A percentile compares a stretch with the other conserved stretches of the same genome.
These are phyloP conservation scores for Mrakia frigida DNA, from an alignment of 768 basidiomycete species.

Conservation along the genomic window DNA sequence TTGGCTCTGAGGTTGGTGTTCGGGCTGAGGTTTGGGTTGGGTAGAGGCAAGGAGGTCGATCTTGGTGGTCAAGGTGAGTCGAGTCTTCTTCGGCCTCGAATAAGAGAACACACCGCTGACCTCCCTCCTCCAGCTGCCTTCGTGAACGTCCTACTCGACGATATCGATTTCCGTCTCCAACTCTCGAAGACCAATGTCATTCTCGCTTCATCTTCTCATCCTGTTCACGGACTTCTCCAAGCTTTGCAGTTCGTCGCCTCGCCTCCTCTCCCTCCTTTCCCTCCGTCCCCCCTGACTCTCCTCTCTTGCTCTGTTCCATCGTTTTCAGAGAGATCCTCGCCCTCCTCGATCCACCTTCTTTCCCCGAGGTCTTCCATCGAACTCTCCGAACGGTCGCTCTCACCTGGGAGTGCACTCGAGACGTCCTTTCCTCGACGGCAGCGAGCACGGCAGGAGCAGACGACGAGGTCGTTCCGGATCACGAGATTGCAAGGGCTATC, in stretches of 20 bases:
- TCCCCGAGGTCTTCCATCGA: neutral
- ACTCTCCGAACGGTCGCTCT: neutral
- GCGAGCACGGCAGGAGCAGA: neutral
- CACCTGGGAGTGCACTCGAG: slow-evolving; percentile 26
- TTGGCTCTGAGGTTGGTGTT: slow-evolving; percentile 19
- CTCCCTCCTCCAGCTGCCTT: neutral
- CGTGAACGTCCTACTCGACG: slow-evolving; percentile 5
- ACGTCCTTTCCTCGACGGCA: slow-evolving; percentile 16
- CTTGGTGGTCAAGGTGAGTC: neutral
- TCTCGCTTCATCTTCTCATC: slow-evolving; percentile 4
- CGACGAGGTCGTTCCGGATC: slow-evolving; percentile 17
- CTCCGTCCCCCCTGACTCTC: neutral
- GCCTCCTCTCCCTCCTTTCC: neutral
- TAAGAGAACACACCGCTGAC: neutral
- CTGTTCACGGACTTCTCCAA: slow-evolving; percentile 27
- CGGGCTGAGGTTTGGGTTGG: neutral
- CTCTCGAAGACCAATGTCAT: slow-evolving; percentile 19
- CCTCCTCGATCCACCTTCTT: neutral
- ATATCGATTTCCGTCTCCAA: slow-evolving; percentile 7
- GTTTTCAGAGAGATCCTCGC: slow-evolving; percentile 22
- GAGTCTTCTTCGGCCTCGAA: neutral
- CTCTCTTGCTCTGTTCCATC: neutral
- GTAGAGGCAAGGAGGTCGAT: neutral
- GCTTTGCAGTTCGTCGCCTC: slow-evolving; percentile 15
- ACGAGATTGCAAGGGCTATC: slow-evolving; percentile 8